Evolutionary conservation across 2,329 filamentous ascomycete species (phyloP).

Genomic region (Exophiala oligosperma): DNA sequence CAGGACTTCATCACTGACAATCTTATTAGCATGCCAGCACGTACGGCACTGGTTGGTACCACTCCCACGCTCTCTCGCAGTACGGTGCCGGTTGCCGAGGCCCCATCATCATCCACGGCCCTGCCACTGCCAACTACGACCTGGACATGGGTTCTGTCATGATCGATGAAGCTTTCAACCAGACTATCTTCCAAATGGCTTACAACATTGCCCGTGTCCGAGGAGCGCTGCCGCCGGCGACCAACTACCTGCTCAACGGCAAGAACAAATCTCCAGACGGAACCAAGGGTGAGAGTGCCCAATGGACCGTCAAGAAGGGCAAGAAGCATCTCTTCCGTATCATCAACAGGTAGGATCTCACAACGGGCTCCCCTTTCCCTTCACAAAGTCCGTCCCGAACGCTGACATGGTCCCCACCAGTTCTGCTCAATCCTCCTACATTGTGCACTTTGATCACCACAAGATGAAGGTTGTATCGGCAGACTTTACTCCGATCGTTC

Average conservation of each 20-base stretch:
- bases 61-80: conserved; percentile 56
- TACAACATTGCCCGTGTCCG: conserved; percentile 22
- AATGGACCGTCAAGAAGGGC: conserved; percentile 26
- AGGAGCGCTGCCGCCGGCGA: conserved; percentile 16
- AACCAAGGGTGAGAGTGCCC: conserved; percentile 16
- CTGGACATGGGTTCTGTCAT: conserved; percentile 27
- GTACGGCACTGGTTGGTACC: conserved; percentile 61
- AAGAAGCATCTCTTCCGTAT: conserved; percentile 31
- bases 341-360: conserved; percentile 24
- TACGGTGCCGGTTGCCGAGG: conserved; percentile 29
- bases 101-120: conserved; percentile 29
- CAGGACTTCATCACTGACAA: background rate
- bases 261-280: conserved; percentile 27
- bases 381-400: no score
- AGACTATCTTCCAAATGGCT: conserved; percentile 26
- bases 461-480: conserved; percentile 40
- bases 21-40: conserved; percentile 18
- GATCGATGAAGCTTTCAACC: conserved; percentile 26
- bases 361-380: no score
- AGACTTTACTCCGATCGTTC: conserved; percentile 38
- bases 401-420: conserved; percentile 11
- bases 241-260: conserved; percentile 30
- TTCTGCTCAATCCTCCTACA: conserved; percentile 22
- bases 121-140: conserved; percentile 29
- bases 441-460: conserved; percentile 47